phyloP scores from a whole-genome alignment of 192 early-diverging fungal species.

The Linderina pennispora region DNA sequence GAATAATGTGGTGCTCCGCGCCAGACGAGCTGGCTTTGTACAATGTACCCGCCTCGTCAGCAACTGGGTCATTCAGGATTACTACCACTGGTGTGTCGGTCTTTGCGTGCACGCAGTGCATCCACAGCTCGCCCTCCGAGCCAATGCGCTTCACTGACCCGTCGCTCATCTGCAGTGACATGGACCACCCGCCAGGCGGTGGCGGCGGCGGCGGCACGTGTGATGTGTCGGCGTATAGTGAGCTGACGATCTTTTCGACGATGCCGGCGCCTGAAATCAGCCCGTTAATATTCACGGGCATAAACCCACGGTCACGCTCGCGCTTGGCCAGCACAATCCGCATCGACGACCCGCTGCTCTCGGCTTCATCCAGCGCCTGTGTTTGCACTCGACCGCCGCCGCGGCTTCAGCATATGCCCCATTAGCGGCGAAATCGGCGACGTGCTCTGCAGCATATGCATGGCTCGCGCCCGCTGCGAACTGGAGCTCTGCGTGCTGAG shows the following conservation, averaged over 20 bases:
- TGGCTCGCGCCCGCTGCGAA: not conserved
- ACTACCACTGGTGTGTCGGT: constrained; percentile 7
- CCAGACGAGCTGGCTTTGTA: no score
- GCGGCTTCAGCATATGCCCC: constrained; percentile 1
- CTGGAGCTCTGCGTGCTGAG: no score
- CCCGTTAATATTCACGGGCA: constrained; percentile 7
- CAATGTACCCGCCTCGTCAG: not conserved
- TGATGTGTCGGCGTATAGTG: not conserved
- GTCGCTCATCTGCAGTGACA: constrained; percentile 1
- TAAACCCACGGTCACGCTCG: constrained; percentile 8
- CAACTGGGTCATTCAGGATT: constrained; percentile 6
- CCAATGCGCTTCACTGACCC: not conserved
- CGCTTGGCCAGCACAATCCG: constrained; percentile 8
- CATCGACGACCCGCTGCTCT: not conserved
- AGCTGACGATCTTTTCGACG: constrained; percentile 7
- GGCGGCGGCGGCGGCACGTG: not conserved
- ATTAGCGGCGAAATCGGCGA: constrained; percentile 3
- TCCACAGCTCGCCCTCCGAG: constrained; percentile 18
- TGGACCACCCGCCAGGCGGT: not conserved
- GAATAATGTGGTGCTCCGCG: no score
- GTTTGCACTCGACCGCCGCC: not conserved
- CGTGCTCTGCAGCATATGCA: not conserved
- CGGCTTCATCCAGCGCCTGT: not conserved
- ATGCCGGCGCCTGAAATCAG: constrained; percentile 13
- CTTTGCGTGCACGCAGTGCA: constrained; percentile 7